Evolutionary conservation across 495 filamentous ascomycete genomes (phyloP).

Genomic region (Penicillium pulvis): DNA sequence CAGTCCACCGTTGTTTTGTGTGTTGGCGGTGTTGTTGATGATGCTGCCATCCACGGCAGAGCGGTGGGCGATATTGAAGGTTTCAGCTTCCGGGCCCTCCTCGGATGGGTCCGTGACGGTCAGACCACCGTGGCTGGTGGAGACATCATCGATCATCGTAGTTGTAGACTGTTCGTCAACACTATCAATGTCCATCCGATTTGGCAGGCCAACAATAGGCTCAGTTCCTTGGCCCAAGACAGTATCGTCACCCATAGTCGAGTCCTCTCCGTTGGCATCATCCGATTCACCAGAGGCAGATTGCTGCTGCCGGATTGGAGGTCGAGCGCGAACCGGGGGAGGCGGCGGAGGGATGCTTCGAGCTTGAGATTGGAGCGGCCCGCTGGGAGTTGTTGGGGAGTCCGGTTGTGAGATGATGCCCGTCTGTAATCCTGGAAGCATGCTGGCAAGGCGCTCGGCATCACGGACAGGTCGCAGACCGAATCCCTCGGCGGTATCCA

Average conservation of each 20-base stretch:
- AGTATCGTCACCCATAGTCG: slow-evolving; percentile 65
- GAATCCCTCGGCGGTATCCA: slow-evolving; percentile 76
- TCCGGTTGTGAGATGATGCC: slow-evolving; percentile 84
- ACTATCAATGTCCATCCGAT: slow-evolving; percentile 75
- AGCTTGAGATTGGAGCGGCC: slow-evolving; percentile 54
- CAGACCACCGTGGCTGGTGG: slow-evolving; percentile 70
- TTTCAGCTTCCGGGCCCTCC: slow-evolving; percentile 73
- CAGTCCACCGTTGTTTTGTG: slow-evolving; percentile 62
- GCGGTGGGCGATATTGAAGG: slow-evolving; percentile 96
- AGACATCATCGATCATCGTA: slow-evolving; percentile 73
- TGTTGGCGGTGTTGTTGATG: slow-evolving; percentile 60
- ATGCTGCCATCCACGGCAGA: slow-evolving; percentile 86
- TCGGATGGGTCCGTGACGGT: slow-evolving; percentile 79
- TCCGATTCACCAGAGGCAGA: slow-evolving; percentile 87
- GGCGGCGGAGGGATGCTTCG: slow-evolving; percentile 45
- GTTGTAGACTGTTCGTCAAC: slow-evolving; percentile 66
- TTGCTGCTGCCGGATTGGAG: slow-evolving; percentile 82
- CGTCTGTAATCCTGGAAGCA: slow-evolving; percentile 71
- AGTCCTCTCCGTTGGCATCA: slow-evolving; percentile 77
- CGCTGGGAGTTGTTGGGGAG: slow-evolving; percentile 88
- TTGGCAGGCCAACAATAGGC: slow-evolving; percentile 75
- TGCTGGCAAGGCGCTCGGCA: slow-evolving; percentile 81
- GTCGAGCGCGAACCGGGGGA: slow-evolving; percentile 58
- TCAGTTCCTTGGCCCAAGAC: slow-evolving; percentile 63
- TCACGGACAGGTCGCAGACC: slow-evolving; percentile 80